Evolutionary conservation across 148 eudicot genomes (phyloP).

Genomic region (Heliosperma pusillum): DNA sequence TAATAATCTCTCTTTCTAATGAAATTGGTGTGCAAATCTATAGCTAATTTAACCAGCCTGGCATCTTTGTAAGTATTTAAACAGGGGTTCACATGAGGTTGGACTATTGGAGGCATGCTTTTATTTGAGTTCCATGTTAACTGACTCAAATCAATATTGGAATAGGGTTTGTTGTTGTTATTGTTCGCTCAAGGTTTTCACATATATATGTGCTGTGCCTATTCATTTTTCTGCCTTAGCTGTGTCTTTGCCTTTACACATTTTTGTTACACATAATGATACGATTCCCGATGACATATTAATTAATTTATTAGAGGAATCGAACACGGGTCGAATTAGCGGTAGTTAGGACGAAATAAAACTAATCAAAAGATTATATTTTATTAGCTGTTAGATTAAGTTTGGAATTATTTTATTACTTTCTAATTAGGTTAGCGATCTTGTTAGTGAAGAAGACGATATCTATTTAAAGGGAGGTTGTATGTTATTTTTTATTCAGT

Average conservation of each 20-base stretch:
- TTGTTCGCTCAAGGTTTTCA: background rate
- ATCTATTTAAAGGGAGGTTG: too few species aligned
- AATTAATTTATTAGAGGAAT: too few species aligned
- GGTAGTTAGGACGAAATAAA: too few species aligned
- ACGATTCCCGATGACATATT: too few species aligned
- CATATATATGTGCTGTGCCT: background rate
- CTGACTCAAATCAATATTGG: background rate
- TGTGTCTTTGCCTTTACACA: background rate
- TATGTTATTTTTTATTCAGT: too few species aligned
- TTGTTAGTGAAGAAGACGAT: too few species aligned
- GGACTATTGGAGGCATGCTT: background rate
- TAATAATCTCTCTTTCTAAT: background rate
- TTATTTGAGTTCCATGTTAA: background rate
- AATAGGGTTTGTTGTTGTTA: background rate
- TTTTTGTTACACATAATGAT: too few species aligned
- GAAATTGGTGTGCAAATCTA: background rate
- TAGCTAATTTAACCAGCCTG: background rate
- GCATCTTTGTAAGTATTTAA: background rate
- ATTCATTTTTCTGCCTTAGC: conserved; percentile 6
- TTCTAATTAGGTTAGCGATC: too few species aligned
- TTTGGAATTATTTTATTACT: too few species aligned
- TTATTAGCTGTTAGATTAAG: too few species aligned
- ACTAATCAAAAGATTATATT: too few species aligned
- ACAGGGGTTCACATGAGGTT: background rate
- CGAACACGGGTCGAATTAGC: too few species aligned